Evolutionary conservation across 148 eudicot genomes (phyloP).

Genomic region (Camellia granthamiana): DNA sequence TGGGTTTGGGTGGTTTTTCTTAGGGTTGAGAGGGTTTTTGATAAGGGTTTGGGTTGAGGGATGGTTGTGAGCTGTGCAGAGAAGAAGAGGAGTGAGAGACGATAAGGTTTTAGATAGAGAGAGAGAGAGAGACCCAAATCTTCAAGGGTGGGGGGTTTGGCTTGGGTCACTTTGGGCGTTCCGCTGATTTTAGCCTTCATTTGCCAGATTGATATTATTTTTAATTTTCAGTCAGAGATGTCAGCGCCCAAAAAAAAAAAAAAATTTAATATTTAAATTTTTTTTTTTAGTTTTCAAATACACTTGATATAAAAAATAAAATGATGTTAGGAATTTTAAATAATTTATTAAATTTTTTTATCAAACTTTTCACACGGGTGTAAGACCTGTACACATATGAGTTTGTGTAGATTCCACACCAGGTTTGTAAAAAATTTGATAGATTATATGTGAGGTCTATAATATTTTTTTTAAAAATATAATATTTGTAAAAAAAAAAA

Average conservation of each 20-base stretch:
- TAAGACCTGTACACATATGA: too few relatives aligned
- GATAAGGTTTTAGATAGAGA: constrained; percentile 14
- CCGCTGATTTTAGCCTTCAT: background rate
- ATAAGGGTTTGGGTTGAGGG: background rate
- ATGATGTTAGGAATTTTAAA: too few relatives aligned
- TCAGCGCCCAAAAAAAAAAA: background rate
- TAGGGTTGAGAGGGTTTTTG: background rate
- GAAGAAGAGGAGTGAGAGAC: background rate
- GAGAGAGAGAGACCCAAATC: background rate
- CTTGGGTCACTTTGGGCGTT: background rate
- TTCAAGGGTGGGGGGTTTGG: background rate
- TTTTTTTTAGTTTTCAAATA: too few relatives aligned
- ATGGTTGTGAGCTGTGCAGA: background rate
- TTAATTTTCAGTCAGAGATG: background rate
- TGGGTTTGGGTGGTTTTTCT: background rate
- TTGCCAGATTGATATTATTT: background rate
- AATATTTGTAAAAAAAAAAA: too few relatives aligned
- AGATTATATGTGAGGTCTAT: too few relatives aligned
- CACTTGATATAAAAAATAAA: too few relatives aligned
- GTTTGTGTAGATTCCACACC: too few relatives aligned
- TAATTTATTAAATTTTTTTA: too few relatives aligned
- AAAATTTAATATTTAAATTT: too few relatives aligned
- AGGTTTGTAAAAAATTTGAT: too few relatives aligned
- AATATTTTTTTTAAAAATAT: too few relatives aligned
- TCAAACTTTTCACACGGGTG: too few relatives aligned